Base-by-base conservation (phyloP, 2,329 filamentous ascomycete species). In the Scedosporium apiospermum region DNA sequence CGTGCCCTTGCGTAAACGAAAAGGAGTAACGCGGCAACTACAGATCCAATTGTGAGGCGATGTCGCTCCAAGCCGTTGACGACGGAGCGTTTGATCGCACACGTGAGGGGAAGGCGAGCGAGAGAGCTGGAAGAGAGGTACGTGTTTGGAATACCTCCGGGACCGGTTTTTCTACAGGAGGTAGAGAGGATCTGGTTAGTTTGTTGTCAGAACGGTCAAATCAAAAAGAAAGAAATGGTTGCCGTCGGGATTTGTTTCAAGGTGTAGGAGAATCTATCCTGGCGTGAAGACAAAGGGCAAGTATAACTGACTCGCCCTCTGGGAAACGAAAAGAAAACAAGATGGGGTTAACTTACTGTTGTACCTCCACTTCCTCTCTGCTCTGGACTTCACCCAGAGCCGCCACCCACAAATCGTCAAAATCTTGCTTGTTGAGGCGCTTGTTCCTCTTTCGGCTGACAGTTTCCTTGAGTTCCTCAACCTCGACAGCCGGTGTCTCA, bases 171-270 rank as follows among this genome's bases (percentile, higher is more conserved):
- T 91, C 90, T 93, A 86, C 86, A 78, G 87, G 80, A 74, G 84
- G 78, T 80, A 83, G 76, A 79, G 83, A 79, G 80, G 81, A 83
- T 88, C 92, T 96, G 89, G 86, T 96, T 92, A 96, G 92, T 96
- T 78, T 71, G 69, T 68, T 75, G 79, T 86, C 84, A 86, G 80
- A 82, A 74, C 70, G 55, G 65, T 69, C 71, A 30, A 41, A n/a
- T 57, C 14, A 62, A 62, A 58, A 10, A n/a, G 12, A 58, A 41
- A 34, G 30, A 58, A n/a, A 58, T n/a, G 18, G 38, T 26, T 42
- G 27, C 27, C n/a, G 57, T 7, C n/a, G 5, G 57, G 51, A 23
- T 55, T 14, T 18, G 18, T 6, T 49, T 21, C 16, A 49, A 6
- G 14, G 18, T 46, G 44, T 14, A 21, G n/a, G 18, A 18, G 16